These are phyloP conservation scores for Geotrichum cucujoidarum DNA, from an alignment of 1,139 yeast species.

Conservation along the genomic window DNA sequence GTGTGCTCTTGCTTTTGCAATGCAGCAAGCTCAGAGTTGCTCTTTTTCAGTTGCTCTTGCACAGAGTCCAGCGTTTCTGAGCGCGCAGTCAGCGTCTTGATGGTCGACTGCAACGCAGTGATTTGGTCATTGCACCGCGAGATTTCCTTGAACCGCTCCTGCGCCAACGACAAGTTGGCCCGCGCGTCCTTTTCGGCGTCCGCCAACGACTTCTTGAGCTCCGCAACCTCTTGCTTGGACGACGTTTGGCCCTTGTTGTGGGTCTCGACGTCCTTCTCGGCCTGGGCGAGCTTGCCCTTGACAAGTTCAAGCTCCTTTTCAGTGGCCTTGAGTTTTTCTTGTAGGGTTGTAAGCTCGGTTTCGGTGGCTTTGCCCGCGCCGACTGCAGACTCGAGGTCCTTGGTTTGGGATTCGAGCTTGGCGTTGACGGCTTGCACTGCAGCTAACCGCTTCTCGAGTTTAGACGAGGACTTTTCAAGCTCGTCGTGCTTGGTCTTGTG, in stretches of 20 bases:
- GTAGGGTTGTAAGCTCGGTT: background rate
- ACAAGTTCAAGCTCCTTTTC: conserved; percentile 1
- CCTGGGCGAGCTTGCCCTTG: conserved; percentile 10
- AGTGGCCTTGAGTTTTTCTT: background rate
- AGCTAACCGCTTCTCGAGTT: background rate
- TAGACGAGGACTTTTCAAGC: conserved; percentile 2
- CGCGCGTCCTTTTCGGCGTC: conserved; percentile 19
- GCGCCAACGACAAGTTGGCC: conserved; percentile 18
- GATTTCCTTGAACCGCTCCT: conserved; percentile 26
- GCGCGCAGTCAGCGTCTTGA: conserved; percentile 13
- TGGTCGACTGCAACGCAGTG: conserved; percentile 15
- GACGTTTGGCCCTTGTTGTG: background rate
- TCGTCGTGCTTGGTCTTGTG: conserved; percentile 4
- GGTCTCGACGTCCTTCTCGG: conserved; percentile 2
- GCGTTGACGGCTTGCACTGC: background rate
- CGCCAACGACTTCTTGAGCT: conserved; percentile 7
- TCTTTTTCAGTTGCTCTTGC: conserved; percentile 15
- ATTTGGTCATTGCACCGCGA: conserved; percentile 20
- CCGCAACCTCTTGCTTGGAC: background rate
- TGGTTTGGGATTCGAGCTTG: background rate
- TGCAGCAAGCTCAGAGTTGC: conserved; percentile 14
- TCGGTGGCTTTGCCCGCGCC: background rate
- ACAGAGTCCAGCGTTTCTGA: conserved; percentile 16
- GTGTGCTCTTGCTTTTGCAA: conserved; percentile 22
- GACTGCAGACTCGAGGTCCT: background rate